A percentile compares a stretch with the other conserved stretches of the same genome.
These are phyloP conservation scores for Chondrus crispus DNA, from an alignment of 23 red algal genomes.

Conservation along the genomic window DNA sequence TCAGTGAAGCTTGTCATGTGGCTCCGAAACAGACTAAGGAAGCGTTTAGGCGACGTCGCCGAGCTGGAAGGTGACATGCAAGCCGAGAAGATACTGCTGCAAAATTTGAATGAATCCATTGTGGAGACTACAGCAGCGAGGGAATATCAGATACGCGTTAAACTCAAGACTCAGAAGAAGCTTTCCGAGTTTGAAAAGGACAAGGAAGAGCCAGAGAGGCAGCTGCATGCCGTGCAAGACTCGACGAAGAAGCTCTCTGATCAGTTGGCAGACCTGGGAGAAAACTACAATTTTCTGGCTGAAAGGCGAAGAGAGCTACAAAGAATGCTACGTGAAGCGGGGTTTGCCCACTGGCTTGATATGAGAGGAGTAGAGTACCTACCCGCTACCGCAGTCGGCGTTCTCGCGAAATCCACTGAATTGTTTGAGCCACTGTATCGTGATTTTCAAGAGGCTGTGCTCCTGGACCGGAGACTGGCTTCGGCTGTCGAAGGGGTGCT, in stretches of 20 bases:
- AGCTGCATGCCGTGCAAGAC: constrained; percentile 6
- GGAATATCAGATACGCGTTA: constrained; percentile 38
- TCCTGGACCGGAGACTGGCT: constrained; percentile 20
- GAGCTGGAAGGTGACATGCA: constrained; percentile 38
- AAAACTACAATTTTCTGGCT: constrained; percentile 37
- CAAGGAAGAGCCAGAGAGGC: constrained; percentile 10
- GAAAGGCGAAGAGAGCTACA: constrained; percentile 7
- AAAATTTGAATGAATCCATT: constrained; percentile 28
- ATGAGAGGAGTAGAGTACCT: constrained; percentile 43
- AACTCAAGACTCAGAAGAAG: constrained; percentile 35
- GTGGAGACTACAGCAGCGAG: background rate
- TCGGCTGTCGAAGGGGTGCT: constrained; percentile 33
- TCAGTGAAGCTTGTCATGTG: constrained; percentile 55
- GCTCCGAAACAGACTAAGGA: constrained; percentile 57
- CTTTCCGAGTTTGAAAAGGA: constrained; percentile 30
- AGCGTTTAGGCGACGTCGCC: constrained; percentile 36
- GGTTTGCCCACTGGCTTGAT: constrained; percentile 60
- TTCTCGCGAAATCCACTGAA: constrained; percentile 56
- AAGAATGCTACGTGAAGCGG: constrained; percentile 24
- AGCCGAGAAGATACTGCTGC: constrained; percentile 14
- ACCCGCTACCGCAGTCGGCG: constrained; percentile 58
- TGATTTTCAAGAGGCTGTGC: constrained; percentile 20
- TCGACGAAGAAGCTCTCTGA: constrained; percentile 48
- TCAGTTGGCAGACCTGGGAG: constrained; percentile 11
- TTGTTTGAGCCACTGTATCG: constrained; percentile 44